phyloP scores from a whole-genome alignment of 1,284 basidiomycete genomes.

The Rhizoctonia solani region DNA sequence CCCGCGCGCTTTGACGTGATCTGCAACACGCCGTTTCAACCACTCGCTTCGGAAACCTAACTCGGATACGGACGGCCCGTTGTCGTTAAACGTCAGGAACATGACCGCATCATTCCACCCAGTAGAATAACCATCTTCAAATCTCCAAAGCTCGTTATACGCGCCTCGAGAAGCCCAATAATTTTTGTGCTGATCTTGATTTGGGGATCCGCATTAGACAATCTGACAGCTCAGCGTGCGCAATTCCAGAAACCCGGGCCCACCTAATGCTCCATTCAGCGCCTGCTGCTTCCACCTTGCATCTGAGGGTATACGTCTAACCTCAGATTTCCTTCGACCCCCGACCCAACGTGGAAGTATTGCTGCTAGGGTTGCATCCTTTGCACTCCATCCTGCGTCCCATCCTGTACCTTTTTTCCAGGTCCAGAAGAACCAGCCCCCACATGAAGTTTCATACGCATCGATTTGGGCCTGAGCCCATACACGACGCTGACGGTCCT shows the following conservation, averaged over 20 bases:
- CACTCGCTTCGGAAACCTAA: constrained; percentile 67
- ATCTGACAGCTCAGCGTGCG: background rate
- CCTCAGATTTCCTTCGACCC: constrained; percentile 40
- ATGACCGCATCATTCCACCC: constrained; percentile 74
- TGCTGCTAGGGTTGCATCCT: constrained; percentile 66
- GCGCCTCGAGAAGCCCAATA: constrained; percentile 61
- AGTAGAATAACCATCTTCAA: constrained; percentile 63
- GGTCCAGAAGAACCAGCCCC: constrained; percentile 89
- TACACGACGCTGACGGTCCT: constrained; percentile 54
- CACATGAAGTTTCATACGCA: constrained; percentile 66
- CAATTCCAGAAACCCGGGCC: constrained; percentile 38
- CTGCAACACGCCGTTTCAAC: constrained; percentile 54
- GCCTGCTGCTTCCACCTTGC: constrained; percentile 47
- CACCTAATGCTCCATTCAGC: constrained; percentile 51
- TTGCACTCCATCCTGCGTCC: constrained; percentile 78
- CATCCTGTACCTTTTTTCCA: constrained; percentile 73
- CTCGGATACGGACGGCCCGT: constrained; percentile 50
- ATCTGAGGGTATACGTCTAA: constrained; percentile 41
- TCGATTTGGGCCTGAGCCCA: constrained; percentile 71
- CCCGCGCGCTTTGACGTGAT: constrained; percentile 52
- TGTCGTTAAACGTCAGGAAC: constrained; percentile 51
- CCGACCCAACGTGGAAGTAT: constrained; percentile 62
- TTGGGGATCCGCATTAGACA: constrained; percentile 1
- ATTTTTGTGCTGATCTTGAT: constrained; percentile 55
- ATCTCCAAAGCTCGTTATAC: constrained; percentile 67